Evolutionary conservation across 768 basidiomycete genomes (phyloP).

Genomic region (Chlorophyllum brunneum): DNA sequence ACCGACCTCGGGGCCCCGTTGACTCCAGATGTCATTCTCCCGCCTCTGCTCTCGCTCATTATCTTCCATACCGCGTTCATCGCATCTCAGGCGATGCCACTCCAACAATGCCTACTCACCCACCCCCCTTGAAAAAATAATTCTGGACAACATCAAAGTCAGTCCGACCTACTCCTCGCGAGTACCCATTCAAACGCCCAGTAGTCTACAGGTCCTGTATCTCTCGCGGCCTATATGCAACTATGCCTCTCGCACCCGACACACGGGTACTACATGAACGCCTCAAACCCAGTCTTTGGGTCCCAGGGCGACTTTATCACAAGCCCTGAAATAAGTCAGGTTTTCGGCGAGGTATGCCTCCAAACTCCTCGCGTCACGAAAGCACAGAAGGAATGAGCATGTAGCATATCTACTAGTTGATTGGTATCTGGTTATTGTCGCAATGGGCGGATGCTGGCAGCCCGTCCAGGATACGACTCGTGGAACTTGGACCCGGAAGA

Average conservation of each 20-base stretch:
- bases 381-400: constrained; percentile 35
- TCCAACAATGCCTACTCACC: constrained; percentile 15
- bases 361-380: neutral
- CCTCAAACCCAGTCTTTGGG: constrained; percentile 75
- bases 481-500: constrained; percentile 92
- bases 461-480: constrained; percentile 53
- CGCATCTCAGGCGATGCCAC: neutral
- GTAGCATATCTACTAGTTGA: constrained; percentile 48
- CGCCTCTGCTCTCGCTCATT: constrained; percentile 10
- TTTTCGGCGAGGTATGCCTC: constrained; percentile 86
- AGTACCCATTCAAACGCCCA: neutral
- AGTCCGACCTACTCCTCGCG: constrained; percentile 7
- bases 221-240: constrained; percentile 89
- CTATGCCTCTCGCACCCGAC: constrained; percentile 87
- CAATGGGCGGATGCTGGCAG: constrained; percentile 61
- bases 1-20: neutral
- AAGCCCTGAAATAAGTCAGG: constrained; percentile 93
- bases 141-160: constrained; percentile 73
- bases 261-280: constrained; percentile 89
- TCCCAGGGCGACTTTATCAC: constrained; percentile 90
- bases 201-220: constrained; percentile 85
- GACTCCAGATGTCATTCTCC: constrained; percentile 9
- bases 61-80: constrained; percentile 6
- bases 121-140: constrained; percentile 57
- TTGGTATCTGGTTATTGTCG: constrained; percentile 82